A percentile compares a stretch with the other conserved stretches of the same genome.
Evolutionary conservation across 352 stramenopile species (phyloP).

Genomic region (Phytophthora litchii): DNA sequence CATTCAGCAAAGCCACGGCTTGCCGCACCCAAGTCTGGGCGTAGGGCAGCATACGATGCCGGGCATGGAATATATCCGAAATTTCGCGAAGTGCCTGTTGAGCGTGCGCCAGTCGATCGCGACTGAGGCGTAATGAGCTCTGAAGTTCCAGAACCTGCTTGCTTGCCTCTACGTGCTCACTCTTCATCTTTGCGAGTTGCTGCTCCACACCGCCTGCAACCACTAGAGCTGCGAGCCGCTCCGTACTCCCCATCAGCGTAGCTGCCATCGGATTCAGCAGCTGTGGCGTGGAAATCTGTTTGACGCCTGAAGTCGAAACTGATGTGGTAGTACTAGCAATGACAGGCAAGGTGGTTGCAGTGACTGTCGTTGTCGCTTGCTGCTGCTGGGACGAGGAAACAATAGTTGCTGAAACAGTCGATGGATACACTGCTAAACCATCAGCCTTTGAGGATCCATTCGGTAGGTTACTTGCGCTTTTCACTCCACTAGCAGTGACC

Average conservation of each 20-base stretch:
- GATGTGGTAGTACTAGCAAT: not conserved
- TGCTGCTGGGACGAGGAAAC: conserved; percentile 5
- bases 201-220: conserved; percentile 73
- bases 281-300: conserved; percentile 15
- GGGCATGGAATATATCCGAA: conserved; percentile 67
- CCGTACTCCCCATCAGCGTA: conserved; percentile 48
- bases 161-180: conserved; percentile 70
- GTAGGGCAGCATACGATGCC: conserved; percentile 60
- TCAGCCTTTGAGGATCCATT: conserved; percentile 8
- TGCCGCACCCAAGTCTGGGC: conserved; percentile 63
- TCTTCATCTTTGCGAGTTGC: conserved; percentile 76
- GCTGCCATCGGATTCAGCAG: conserved; percentile 36
- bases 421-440: not conserved
- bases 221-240: conserved; percentile 63
- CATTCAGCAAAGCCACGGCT: conserved; percentile 62
- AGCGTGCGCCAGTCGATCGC: conserved; percentile 60
- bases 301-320: conserved; percentile 7
- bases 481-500: conserved; percentile 14
- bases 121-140: conserved; percentile 65
- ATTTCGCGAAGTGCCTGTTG: conserved; percentile 65
- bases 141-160: conserved; percentile 71
- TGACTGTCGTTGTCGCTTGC: not conserved
- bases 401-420: conserved; percentile 2
- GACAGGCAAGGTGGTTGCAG: not conserved
- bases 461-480: conserved; percentile 5